These are phyloP conservation scores for Aspergillus tanneri DNA, from an alignment of 2,329 filamentous ascomycete genomes.

Conservation along the genomic window DNA sequence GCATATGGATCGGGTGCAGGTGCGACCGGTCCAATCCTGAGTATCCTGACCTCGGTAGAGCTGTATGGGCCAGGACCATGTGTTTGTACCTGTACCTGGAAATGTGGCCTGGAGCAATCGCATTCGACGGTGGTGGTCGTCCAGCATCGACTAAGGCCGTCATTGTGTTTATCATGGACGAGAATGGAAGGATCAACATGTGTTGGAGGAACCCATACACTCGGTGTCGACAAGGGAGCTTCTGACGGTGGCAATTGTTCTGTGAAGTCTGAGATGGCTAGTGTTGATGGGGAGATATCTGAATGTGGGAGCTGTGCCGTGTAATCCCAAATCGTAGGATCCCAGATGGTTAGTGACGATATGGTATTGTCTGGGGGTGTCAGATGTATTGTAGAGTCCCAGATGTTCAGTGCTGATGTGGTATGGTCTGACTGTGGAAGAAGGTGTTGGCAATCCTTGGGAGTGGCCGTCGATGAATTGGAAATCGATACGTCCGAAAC, in stretches of 20 bases:
- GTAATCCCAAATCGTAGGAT: neutral
- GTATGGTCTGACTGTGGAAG: neutral
- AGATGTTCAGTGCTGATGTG: constrained; percentile 1
- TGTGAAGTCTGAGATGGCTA: neutral
- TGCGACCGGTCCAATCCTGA: constrained; percentile 16
- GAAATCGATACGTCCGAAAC: constrained; percentile 1
- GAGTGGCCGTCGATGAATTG: neutral
- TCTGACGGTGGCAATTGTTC: neutral
- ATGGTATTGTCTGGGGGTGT: neutral
- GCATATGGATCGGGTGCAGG: constrained; percentile 23
- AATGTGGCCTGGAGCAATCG: constrained; percentile 17
- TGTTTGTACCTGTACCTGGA: constrained; percentile 14
- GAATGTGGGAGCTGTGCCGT: neutral
- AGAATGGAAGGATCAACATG: constrained; percentile 10
- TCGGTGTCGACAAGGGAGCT: neutral
- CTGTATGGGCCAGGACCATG: constrained; percentile 1
- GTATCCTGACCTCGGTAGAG: constrained; percentile 8
- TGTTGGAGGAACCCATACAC: neutral
- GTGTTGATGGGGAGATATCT: neutral
- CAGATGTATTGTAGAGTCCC: constrained; percentile 1
- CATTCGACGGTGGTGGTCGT: constrained; percentile 16
- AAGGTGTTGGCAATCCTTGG: constrained; percentile 1
- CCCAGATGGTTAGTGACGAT: constrained; percentile 9
- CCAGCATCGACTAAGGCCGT: constrained; percentile 5
- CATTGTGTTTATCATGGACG: constrained; percentile 3